A percentile compares a stretch with the other conserved stretches of the same genome.
These are phyloP conservation scores for Williopsis jadinii DNA, from an alignment of 1,139 yeast genomes.

Conservation along the genomic window DNA sequence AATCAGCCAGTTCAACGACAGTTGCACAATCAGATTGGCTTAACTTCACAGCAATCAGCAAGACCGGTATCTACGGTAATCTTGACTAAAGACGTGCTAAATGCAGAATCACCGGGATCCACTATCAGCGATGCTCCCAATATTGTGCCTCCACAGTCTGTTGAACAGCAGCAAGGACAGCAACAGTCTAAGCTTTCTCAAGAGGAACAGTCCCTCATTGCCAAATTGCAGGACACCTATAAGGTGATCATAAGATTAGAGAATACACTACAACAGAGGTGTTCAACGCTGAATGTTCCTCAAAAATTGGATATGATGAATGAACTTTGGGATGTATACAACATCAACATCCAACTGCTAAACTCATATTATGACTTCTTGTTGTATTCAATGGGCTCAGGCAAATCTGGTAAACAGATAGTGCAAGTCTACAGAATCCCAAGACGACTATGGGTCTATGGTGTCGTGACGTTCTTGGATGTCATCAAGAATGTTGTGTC, in stretches of 20 bases:
- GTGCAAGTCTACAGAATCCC: constrained; percentile 72
- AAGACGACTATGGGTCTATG: constrained; percentile 77
- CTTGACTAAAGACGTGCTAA: constrained; percentile 13
- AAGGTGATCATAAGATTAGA: constrained; percentile 62
- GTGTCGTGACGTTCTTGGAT: constrained; percentile 70
- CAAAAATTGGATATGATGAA: constrained; percentile 44
- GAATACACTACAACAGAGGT: constrained; percentile 62
- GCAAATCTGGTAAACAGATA: constrained; percentile 67
- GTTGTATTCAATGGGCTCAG: constrained; percentile 64
- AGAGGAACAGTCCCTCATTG: constrained; percentile 65
- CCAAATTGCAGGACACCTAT: constrained; percentile 67
- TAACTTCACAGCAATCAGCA: background rate
- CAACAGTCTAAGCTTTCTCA: constrained; percentile 25
- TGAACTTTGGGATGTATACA: constrained; percentile 67
- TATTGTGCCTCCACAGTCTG: constrained; percentile 3
- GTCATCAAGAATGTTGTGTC: constrained; percentile 69
- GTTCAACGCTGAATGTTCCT: constrained; percentile 39
- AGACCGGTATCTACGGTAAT: constrained; percentile 5
- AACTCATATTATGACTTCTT: constrained; percentile 68
- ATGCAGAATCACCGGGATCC: constrained; percentile 16
- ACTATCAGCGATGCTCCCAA: constrained; percentile 12
- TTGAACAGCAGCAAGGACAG: constrained; percentile 1
- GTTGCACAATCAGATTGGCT: too few species aligned
- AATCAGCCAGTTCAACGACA: background rate
- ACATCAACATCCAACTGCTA: constrained; percentile 54